These are phyloP conservation scores for Wallacemonas sp. DNA, from an alignment of 208 protist genomes.

Conservation along the genomic window DNA sequence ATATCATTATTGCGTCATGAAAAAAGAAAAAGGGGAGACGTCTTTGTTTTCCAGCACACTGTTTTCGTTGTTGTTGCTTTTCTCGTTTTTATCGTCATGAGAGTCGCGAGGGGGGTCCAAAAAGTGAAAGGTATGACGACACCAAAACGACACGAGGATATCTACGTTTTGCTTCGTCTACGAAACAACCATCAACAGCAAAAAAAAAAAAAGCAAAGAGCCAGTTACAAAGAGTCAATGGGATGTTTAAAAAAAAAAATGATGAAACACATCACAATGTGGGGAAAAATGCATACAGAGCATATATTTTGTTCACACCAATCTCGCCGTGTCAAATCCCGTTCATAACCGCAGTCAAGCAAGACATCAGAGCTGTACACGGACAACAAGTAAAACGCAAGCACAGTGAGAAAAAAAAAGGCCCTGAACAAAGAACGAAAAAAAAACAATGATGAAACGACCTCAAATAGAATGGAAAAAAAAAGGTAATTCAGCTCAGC, in stretches of 20 bases:
- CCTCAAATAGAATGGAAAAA: too few species aligned
- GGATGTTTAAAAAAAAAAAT: neutral
- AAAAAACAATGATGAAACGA: neutral
- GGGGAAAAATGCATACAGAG: neutral
- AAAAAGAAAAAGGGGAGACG: neutral
- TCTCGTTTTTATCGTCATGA: neutral
- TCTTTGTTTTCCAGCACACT: too few species aligned
- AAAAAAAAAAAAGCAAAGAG: slow-evolving; percentile 16
- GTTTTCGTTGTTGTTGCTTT: slow-evolving; percentile 7
- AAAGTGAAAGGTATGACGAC: too few species aligned
- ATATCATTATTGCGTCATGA: too few species aligned
- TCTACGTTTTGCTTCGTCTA: neutral
- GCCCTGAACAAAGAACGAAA: neutral
- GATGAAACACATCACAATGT: neutral
- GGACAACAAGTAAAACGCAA: slow-evolving; percentile 4
- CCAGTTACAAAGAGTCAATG: neutral
- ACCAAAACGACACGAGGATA: too few species aligned
- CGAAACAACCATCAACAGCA: neutral
- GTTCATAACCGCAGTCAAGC: too few species aligned
- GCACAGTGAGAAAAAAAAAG: slow-evolving; percentile 16
- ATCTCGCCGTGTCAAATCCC: slow-evolving; percentile 10
- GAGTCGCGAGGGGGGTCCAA: too few species aligned
- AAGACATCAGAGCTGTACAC: too few species aligned
- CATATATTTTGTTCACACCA: slow-evolving; percentile 1
- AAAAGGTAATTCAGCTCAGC: too few species aligned